These are phyloP conservation scores for Lachnellula subtilissima DNA, from an alignment of 2,329 filamentous ascomycete genomes.

Conservation along the genomic window DNA sequence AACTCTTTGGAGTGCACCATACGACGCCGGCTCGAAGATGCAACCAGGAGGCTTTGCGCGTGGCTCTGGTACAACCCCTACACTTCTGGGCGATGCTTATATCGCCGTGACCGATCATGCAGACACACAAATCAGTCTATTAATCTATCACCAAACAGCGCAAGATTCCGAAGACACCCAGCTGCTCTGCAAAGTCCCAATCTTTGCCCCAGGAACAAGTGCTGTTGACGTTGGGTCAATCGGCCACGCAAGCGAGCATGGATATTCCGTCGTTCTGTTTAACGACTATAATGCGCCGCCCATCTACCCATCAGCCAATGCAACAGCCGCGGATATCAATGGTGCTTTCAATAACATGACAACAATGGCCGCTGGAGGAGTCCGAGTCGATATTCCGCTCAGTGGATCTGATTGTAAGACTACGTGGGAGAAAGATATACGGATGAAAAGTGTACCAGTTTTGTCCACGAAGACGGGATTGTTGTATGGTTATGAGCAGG, in stretches of 20 bases:
- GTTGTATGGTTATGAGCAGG: not conserved
- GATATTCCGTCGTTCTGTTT: not conserved
- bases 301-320: not conserved
- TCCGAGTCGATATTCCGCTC: not conserved
- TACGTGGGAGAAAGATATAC: not conserved
- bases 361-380: not conserved
- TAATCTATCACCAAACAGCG: not conserved
- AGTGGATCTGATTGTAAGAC: not conserved
- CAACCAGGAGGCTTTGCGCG: slow-evolving; percentile 1
- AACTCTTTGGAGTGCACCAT: not conserved
- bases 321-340: not conserved
- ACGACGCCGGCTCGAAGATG: not conserved
- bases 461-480: not conserved
- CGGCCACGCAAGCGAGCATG: not conserved
- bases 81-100: not conserved
- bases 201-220: not conserved
- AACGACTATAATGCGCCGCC: not conserved
- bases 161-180: not conserved
- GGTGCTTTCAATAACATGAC: not conserved
- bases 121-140: not conserved
- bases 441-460: not conserved
- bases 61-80: slow-evolving; percentile 1
- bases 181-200: not conserved
- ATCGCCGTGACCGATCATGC: not conserved
- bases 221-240: not conserved